Base-by-base conservation (phyloP, 495 filamentous ascomycete genomes). In the Clavariopsis aquatica region DNA sequence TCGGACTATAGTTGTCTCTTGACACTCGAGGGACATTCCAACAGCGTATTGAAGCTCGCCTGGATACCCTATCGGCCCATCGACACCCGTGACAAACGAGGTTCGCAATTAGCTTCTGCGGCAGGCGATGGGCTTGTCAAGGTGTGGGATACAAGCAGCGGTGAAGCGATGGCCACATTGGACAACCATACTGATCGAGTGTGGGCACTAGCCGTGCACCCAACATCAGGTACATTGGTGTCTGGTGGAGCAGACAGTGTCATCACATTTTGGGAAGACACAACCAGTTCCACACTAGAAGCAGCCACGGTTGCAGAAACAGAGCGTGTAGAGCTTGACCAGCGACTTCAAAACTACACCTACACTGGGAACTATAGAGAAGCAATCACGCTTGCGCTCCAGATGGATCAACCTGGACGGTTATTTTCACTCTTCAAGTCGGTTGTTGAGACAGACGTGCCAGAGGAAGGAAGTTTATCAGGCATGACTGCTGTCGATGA, bases 61-160 rank as follows among this genome's bases (percentile, higher is more conserved):
- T 98, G 93, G 93, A 81, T 98, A 22, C 88, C 87, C 20, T 80
- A 85, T 52, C 81, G 87, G 0, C 75, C 80, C 26, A 43, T 62
- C 10, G 34, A 79, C 24, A 72, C 76, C 3, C 68, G 74, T n/a
- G 79, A 81, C 71, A 81, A 79, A 62, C 78, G 77, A 34, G 81
- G 66, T 68, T 81, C 81, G 61, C 82, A 92, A 27, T 81, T 96
- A 31, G 95, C 90, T 10, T 91, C 87, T 61, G 92, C 95, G 7
- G 95, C 90, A 31, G 93, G 92, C 47, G 94, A 99, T 76, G 92
- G 92, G n/a, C 80, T 99, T 6, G 91, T 99, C 49, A 99, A 98
- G 76, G 81, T 98, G 53, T 99, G 94, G 94, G 89, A 94, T 62
- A 86, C 88, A 8, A 82, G 81, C 66, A 75, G 72, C 1, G 91